A percentile compares a stretch with the other conserved stretches of the same genome.
Conservation (phyloP, 345 rosid genomes). For the Citrus medica region DNA sequence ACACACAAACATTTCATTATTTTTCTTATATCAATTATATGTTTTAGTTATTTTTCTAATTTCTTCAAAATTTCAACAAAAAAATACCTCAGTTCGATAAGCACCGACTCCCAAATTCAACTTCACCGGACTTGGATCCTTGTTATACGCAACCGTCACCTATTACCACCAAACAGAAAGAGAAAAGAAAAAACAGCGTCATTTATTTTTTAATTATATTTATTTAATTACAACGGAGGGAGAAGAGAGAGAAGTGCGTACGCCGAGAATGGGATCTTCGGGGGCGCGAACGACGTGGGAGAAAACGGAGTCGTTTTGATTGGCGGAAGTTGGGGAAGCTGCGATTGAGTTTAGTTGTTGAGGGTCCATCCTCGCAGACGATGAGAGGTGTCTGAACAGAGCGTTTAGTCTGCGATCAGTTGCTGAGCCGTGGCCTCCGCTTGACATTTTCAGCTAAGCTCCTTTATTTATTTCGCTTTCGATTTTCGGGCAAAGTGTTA, state of each 20-base stretch:
- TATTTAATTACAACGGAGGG: neutral
- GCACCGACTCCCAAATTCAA: slow-evolving; percentile 95
- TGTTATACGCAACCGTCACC: slow-evolving; percentile 95
- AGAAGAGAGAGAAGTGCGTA: slow-evolving; percentile 23
- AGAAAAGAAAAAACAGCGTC: neutral
- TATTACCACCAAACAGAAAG: slow-evolving; percentile 12
- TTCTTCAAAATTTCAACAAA: neutral
- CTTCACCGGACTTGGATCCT: slow-evolving; percentile 87
- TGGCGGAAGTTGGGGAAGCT: slow-evolving; percentile 41
- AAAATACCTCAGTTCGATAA: slow-evolving; percentile 81
- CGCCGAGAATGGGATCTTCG: slow-evolving; percentile 92
- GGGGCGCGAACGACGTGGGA: slow-evolving; percentile 76
- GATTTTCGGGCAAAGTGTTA: neutral
- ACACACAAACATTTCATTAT: too few relatives aligned
- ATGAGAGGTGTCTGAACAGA: slow-evolving; percentile 41
- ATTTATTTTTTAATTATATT: neutral
- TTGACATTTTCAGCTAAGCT: slow-evolving; percentile 6
- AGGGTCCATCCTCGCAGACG: neutral
- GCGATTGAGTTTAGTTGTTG: slow-evolving; percentile 18
- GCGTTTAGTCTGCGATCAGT: slow-evolving; percentile 49
- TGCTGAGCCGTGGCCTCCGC: slow-evolving; percentile 14
- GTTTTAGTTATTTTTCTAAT: neutral
- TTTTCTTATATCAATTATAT: too few relatives aligned
- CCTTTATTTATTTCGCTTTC: neutral
- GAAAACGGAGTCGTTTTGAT: slow-evolving; percentile 60